Percentiles rank a stretch among this genome's conserved stretches.
phyloP scores from a whole-genome alignment of 2,329 filamentous ascomycete genomes.

The Phaeosphaeriaceae sp. region DNA sequence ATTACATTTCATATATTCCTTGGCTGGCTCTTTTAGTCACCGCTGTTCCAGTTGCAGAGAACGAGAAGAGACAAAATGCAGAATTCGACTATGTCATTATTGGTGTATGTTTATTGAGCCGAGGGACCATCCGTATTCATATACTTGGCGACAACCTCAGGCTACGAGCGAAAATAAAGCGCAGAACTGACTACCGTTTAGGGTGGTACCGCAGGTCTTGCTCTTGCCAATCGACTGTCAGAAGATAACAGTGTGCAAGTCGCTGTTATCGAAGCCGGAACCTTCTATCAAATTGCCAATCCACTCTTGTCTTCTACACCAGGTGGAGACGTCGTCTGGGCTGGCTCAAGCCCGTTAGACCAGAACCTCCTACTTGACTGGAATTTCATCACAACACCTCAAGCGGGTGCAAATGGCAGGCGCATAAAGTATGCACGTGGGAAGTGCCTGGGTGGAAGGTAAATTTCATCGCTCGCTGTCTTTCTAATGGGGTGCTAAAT shows the following conservation, averaged over 20 bases:
- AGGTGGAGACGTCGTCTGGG: conserved; percentile 26
- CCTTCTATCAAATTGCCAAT: conserved; percentile 27
- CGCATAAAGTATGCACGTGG: conserved; percentile 36
- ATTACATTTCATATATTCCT: conserved; percentile 10
- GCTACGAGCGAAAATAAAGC: no score
- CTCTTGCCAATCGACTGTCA: conserved; percentile 17
- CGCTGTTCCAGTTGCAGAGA: conserved; percentile 3
- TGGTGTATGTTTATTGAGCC: conserved; percentile 5
- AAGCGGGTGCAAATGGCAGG: conserved; percentile 24
- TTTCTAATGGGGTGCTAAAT: background rate
- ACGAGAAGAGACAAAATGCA: conserved; percentile 10
- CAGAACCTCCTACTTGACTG: conserved; percentile 37
- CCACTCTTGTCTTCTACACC: conserved; percentile 16
- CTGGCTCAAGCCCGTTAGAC: conserved; percentile 23
- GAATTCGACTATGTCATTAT: conserved; percentile 26
- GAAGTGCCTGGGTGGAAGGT: conserved; percentile 38
- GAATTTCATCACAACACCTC: conserved; percentile 36
- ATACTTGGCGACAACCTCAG: no score
- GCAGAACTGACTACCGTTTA: background rate
- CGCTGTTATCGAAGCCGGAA: conserved; percentile 33
- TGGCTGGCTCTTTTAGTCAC: background rate
- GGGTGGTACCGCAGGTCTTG: conserved; percentile 19
- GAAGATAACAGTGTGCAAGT: conserved; percentile 12
- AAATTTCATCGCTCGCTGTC: background rate
- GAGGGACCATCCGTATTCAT: no score